phyloP scores from a whole-genome alignment of 768 basidiomycete species.

The Vararia minispora region DNA sequence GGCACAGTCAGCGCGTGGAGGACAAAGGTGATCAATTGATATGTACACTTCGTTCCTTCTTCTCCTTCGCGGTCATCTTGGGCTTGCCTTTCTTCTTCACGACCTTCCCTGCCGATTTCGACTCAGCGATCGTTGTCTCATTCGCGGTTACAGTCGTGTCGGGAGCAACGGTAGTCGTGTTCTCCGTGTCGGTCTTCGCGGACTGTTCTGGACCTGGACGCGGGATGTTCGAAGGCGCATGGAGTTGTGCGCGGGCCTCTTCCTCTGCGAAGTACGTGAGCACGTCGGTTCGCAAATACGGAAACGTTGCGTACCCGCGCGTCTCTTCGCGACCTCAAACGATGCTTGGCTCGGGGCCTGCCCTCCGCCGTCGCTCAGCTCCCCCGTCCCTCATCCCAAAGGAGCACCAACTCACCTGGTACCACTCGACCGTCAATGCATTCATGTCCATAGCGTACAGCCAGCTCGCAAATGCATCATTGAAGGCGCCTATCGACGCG shows the following conservation, averaged over 20 bases:
- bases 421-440: constrained; percentile 88
- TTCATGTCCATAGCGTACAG: constrained; percentile 93
- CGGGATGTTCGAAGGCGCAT: constrained; percentile 22
- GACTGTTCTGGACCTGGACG: constrained; percentile 19
- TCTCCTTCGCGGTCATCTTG: constrained; percentile 69
- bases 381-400: background rate
- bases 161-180: constrained; percentile 21
- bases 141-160: constrained; percentile 30
- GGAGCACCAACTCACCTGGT: constrained; percentile 40
- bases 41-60: constrained; percentile 67
- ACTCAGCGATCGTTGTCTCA: constrained; percentile 26
- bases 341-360: constrained; percentile 17
- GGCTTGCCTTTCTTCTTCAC: constrained; percentile 44
- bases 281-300: too few species aligned
- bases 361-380: background rate
- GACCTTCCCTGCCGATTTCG: constrained; percentile 27
- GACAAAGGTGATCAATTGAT: background rate
- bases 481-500: constrained; percentile 72
- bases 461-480: constrained; percentile 89
- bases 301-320: constrained; percentile 56
- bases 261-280: too few species aligned
- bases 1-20: background rate
- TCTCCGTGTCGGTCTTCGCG: constrained; percentile 23
- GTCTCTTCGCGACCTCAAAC: constrained; percentile 43
- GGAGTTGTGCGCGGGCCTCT: constrained; percentile 45